These are phyloP conservation scores for Trichoderma simmonsii DNA, from an alignment of 2,329 filamentous ascomycete genomes.

Conservation along the genomic window DNA sequence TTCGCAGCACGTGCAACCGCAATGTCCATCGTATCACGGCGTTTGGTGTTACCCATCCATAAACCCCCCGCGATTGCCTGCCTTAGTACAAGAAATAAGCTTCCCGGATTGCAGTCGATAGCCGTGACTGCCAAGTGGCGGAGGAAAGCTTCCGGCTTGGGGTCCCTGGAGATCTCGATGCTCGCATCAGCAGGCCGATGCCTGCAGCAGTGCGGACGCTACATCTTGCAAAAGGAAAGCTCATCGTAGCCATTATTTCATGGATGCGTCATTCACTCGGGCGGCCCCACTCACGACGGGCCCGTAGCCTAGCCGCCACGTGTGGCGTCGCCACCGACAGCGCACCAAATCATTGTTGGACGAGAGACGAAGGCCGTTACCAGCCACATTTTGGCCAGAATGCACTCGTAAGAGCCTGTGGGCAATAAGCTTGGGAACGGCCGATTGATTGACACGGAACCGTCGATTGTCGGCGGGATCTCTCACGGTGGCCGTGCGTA, in stretches of 20 bases:
- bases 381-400: background rate
- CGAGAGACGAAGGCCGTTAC: background rate
- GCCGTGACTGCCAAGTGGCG: background rate
- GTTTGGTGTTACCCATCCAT: background rate
- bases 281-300: background rate
- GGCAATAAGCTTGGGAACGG: background rate
- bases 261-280: background rate
- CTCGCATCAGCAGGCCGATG: background rate
- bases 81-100: background rate
- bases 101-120: background rate
- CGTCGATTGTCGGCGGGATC: background rate
- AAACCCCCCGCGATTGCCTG: background rate
- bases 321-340: conserved; percentile 4
- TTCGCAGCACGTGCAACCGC: background rate
- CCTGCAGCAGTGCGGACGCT: background rate
- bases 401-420: background rate
- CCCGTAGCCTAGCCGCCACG: background rate
- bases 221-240: background rate
- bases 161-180: conserved; percentile 11
- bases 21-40: background rate
- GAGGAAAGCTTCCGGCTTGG: background rate
- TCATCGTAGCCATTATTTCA: conserved; percentile 8
- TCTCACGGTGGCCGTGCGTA: background rate
- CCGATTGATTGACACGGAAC: background rate
- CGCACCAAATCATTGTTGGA: background rate